Evolutionary conservation across 306 rosid genomes (phyloP).

Genomic region (Cyamopsis tetragonoloba): DNA sequence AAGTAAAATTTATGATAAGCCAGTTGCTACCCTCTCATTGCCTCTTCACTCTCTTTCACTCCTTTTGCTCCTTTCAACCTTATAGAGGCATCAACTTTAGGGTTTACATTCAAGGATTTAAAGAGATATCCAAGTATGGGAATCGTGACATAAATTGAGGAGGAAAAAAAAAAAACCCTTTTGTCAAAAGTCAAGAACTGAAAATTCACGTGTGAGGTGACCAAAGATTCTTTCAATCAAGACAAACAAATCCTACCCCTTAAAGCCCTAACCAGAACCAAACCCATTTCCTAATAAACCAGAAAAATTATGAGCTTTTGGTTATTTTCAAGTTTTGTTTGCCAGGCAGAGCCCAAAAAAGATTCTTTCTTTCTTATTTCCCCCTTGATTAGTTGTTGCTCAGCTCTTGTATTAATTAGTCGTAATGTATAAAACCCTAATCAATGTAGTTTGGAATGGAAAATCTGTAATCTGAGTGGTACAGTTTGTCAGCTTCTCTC

Average conservation of each 20-base stretch:
- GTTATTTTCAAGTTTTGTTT: conserved; percentile 17
- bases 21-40: conserved; percentile 34
- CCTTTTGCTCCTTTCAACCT: conserved; percentile 19
- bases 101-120: conserved; percentile 31
- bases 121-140: conserved; percentile 22
- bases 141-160: conserved; percentile 36
- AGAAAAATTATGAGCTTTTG: background rate
- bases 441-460: too few species aligned
- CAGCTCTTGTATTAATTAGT: background rate
- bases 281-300: conserved; percentile 23
- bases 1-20: conserved; percentile 32
- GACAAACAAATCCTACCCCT: conserved; percentile 26
- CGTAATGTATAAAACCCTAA: conserved; percentile 62
- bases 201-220: conserved; percentile 64
- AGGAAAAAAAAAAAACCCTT: too few species aligned
- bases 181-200: conserved; percentile 49
- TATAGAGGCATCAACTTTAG: too few species aligned
- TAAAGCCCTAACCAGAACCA: conserved; percentile 54
- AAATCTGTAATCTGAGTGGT: too few species aligned
- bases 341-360: background rate
- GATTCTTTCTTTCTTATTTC: background rate
- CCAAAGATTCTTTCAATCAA: conserved; percentile 59
- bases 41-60: conserved; percentile 35
- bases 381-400: conserved; percentile 23
- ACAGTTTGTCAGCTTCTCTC: background rate